Evolutionary conservation across 202 grass and related monocot genomes (phyloP).

Genomic region (Bolboschoenoplectus hybrid): DNA sequence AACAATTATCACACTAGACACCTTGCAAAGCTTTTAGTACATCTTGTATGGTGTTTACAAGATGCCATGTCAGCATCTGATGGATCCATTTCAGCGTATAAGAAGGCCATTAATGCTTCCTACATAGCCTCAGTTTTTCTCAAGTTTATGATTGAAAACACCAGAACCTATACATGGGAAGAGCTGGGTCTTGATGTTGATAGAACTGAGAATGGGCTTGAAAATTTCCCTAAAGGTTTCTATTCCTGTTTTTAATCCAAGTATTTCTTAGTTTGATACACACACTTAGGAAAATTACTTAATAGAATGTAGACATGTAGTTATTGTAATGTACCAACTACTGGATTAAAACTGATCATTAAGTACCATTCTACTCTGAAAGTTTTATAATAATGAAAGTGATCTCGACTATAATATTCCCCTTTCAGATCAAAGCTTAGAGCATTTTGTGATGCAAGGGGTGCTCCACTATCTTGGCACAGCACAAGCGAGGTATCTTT

Average conservation of each 20-base stretch:
- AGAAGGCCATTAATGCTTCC: slow-evolving; percentile 90
- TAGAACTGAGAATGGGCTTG: slow-evolving; percentile 70
- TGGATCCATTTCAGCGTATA: slow-evolving; percentile 50
- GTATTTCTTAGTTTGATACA: slow-evolving; percentile 20
- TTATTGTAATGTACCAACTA: background rate
- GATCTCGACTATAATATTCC: slow-evolving; percentile 7
- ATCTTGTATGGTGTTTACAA: slow-evolving; percentile 96
- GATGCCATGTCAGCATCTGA: slow-evolving; percentile 57
- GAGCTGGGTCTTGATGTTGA: slow-evolving; percentile 79
- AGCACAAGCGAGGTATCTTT: slow-evolving; percentile 89
- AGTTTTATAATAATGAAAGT: background rate
- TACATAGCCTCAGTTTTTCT: slow-evolving; percentile 98
- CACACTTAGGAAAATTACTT: background rate
- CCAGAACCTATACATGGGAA: slow-evolving; percentile 74
- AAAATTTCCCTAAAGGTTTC: slow-evolving; percentile 75
- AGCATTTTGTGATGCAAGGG: slow-evolving; percentile 81
- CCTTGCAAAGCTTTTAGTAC: slow-evolving; percentile 91
- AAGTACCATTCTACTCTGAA: background rate
- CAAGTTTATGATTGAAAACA: slow-evolving; percentile 95
- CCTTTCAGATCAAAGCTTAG: slow-evolving; percentile 62
- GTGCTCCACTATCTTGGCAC: slow-evolving; percentile 77
- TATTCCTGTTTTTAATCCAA: slow-evolving; percentile 21
- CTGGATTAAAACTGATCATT: background rate
- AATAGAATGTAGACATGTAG: background rate
- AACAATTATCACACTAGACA: slow-evolving; percentile 88